These are phyloP conservation scores for Scytalidium sp. DNA, from an alignment of 2,329 filamentous ascomycete species.

Conservation along the genomic window DNA sequence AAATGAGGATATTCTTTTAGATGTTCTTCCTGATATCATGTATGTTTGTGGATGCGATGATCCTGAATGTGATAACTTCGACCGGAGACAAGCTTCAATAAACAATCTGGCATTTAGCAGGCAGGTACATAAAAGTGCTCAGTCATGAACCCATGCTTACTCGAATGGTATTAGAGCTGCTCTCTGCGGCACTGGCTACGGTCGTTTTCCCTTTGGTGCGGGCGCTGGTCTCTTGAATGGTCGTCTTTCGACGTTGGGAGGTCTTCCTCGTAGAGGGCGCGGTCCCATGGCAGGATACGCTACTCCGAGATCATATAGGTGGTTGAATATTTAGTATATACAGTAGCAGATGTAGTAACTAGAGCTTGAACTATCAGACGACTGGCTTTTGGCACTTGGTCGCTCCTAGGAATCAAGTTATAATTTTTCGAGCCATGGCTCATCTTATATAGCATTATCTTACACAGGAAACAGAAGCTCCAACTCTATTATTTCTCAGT, in stretches of 20 bases:
- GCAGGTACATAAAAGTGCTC: not conserved
- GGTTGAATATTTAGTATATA: not conserved
- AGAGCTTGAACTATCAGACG: not conserved
- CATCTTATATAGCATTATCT: slow-evolving; percentile 23
- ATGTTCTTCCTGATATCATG: not conserved
- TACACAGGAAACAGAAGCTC: slow-evolving; percentile 22
- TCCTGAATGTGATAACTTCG: not conserved
- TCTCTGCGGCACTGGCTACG: not conserved
- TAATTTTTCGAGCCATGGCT: not conserved
- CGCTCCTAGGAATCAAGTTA: not conserved
- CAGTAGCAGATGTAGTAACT: not conserved
- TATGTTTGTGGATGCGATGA: not conserved
- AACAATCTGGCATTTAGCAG: not conserved
- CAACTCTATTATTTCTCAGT: not conserved
- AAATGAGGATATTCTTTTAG: not conserved
- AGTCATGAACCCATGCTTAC: not conserved
- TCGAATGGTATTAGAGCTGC: not conserved
- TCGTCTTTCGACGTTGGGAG: not conserved
- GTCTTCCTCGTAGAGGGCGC: not conserved
- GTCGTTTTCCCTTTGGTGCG: not conserved
- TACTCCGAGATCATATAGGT: not conserved
- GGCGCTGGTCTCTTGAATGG: not conserved
- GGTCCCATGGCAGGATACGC: not conserved
- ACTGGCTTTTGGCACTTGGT: not conserved
- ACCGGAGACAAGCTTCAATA: not conserved